Percentiles rank a stretch among this genome's conserved stretches.
Evolutionary conservation across 2,329 filamentous ascomycete genomes (phyloP).

Genomic region (Calonectria ilicicola): DNA sequence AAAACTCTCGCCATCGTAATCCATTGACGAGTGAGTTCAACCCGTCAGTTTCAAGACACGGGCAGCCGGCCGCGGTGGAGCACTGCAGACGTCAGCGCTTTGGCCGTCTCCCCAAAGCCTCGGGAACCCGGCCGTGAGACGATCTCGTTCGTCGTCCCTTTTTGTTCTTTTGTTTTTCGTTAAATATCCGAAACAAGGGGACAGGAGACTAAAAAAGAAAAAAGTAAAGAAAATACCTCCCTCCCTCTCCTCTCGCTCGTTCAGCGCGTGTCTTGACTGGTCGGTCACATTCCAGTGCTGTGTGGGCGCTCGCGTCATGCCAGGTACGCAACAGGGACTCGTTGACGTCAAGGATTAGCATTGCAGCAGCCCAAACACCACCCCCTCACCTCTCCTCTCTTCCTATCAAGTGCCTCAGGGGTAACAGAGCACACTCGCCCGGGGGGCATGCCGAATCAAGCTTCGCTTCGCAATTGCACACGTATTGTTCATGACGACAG

Average conservation of each 20-base stretch:
- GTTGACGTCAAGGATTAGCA: constrained; percentile 12
- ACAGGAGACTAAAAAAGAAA: too few relatives aligned
- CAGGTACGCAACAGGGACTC: constrained; percentile 8
- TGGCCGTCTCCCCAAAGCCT: not conserved
- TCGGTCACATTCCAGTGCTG: not conserved
- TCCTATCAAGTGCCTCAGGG: not conserved
- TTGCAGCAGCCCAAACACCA: not conserved
- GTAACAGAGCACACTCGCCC: not conserved
- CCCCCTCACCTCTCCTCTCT: not conserved
- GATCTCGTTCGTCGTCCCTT: too few relatives aligned
- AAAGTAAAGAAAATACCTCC: not conserved
- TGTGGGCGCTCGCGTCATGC: not conserved
- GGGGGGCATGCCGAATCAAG: not conserved
- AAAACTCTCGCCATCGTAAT: not conserved
- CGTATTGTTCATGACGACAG: constrained; percentile 7
- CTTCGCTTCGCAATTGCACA: not conserved
- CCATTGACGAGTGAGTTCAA: not conserved
- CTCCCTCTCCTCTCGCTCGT: not conserved
- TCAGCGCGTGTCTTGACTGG: not conserved
- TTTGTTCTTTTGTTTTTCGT: too few relatives aligned
- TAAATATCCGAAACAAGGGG: not conserved
- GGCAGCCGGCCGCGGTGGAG: constrained; percentile 6
- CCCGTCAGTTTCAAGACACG: constrained; percentile 21
- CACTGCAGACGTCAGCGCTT: constrained; percentile 24
- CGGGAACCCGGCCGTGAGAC: not conserved